Percentiles rank a stretch among this genome's conserved stretches.
These are phyloP conservation scores for Trifolium pratense DNA, from an alignment of 306 rosid species.

Conservation along the genomic window DNA sequence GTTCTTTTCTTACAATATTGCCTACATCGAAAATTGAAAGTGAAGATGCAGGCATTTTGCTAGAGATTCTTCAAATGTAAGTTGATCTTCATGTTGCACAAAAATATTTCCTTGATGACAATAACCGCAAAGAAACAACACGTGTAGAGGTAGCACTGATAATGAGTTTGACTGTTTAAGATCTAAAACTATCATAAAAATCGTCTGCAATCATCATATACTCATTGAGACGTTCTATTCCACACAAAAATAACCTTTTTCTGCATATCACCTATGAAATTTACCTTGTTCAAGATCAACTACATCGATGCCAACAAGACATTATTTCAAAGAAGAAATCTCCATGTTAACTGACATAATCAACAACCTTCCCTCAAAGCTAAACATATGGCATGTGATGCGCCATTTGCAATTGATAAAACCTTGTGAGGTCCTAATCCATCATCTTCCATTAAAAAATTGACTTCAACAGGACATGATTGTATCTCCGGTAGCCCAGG, in stretches of 20 bases:
- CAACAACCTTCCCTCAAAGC: constrained; percentile 57
- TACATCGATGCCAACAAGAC: neutral
- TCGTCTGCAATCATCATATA: constrained; percentile 22
- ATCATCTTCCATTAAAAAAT: constrained; percentile 78
- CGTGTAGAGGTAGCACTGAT: neutral
- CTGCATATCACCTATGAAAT: constrained; percentile 24
- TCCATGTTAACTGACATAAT: constrained; percentile 6
- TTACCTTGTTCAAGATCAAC: constrained; percentile 29
- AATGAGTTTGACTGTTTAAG: constrained; percentile 3
- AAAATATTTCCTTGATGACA: constrained; percentile 11
- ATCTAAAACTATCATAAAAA: constrained; percentile 32
- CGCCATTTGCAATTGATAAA: constrained; percentile 74
- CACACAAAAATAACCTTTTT: neutral
- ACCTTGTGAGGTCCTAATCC: constrained; percentile 76
- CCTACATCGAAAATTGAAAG: neutral
- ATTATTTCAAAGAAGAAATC: constrained; percentile 24
- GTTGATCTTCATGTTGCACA: neutral
- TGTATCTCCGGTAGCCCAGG: constrained; percentile 87
- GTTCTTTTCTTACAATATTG: neutral
- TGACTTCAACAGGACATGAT: constrained; percentile 72
- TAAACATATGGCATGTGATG: constrained; percentile 85
- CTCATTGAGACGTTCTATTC: constrained; percentile 22
- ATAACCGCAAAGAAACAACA: neutral
- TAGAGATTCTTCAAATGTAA: constrained; percentile 6
- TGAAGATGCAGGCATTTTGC: neutral